Conservation (phyloP, 148 eudicot species). For the Rhododendron simsii region DNA sequence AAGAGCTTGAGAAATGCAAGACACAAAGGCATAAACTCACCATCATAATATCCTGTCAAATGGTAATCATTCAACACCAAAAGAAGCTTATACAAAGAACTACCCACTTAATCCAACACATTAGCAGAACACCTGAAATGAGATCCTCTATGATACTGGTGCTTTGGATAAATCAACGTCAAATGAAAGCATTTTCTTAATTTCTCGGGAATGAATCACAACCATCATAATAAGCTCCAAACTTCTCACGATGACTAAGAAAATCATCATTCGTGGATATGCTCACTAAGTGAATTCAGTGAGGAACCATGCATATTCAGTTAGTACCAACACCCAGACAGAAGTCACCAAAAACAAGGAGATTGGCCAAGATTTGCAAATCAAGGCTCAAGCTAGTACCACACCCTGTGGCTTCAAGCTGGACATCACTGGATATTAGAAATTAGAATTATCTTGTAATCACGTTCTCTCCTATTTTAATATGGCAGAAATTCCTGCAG, state of each 20-base stretch:
- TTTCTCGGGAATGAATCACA: neutral
- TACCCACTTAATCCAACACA: neutral
- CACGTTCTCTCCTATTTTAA: neutral
- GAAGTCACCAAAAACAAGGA: neutral
- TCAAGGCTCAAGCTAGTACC: neutral
- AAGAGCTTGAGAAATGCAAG: neutral
- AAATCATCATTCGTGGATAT: neutral
- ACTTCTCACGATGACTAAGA: neutral
- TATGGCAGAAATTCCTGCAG: neutral
- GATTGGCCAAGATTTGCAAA: neutral
- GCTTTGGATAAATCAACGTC: neutral
- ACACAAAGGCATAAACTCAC: neutral
- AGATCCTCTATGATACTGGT: neutral
- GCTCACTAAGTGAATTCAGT: neutral
- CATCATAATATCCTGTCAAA: neutral
- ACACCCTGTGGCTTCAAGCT: neutral
- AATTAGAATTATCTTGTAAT: neutral
- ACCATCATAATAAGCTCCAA: neutral
- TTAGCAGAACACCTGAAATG: neutral
- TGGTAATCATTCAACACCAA: neutral
- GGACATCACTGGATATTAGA: neutral
- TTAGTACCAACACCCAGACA: neutral
- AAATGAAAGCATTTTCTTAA: neutral
- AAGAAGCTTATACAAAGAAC: neutral
- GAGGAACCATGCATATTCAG: neutral